Base-by-base conservation (phyloP, 768 basidiomycete genomes). In the Mycena filopes region DNA sequence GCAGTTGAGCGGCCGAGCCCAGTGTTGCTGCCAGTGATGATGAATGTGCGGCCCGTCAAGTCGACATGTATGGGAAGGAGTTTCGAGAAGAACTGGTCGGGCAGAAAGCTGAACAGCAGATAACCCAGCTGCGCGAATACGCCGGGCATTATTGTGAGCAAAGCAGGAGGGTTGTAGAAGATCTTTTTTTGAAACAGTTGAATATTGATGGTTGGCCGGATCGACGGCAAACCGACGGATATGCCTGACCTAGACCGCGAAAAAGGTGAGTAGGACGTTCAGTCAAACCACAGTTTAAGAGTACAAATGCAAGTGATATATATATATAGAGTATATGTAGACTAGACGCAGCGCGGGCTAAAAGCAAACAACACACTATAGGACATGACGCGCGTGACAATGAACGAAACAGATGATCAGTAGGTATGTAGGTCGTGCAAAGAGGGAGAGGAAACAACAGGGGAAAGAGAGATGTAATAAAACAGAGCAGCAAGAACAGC, bases 1-100 rank as follows among this genome's bases (percentile, higher is more conserved):
- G 74, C 77, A 18, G 79, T 80, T 60, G 80, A 80, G 31, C 76
- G 77, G 8, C 82, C 83, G 28, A 84, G 75, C 20, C 74, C 81
- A 3, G 76, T 69, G 55, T 80, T 82, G 11, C 77, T 76, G 6
- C 82, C 81, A 23, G 76, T 76, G 21, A 80, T 77, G 45, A 81
- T 71, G 28, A 75, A 65, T 29, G 81, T 79, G 72, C 78, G 79
- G 26, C 76, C 74, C 0, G 71, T 69, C 46, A 79, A 63, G 62
- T 82, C 78, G 29, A 47, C 55, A 26, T 40, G 25, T 6, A 55
- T 64, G 11, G 42, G 54, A 10, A 33, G 20, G 15, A 63, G 15
- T 21, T 42, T 55, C 15, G 36, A 16, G 38, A 63, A 63, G 8
- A 63, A 55, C 13, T 63, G 62, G 54, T 55, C 54, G 21, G 38